Conservation (phyloP, 345 rosid genomes). For the Brassica nigra region DNA sequence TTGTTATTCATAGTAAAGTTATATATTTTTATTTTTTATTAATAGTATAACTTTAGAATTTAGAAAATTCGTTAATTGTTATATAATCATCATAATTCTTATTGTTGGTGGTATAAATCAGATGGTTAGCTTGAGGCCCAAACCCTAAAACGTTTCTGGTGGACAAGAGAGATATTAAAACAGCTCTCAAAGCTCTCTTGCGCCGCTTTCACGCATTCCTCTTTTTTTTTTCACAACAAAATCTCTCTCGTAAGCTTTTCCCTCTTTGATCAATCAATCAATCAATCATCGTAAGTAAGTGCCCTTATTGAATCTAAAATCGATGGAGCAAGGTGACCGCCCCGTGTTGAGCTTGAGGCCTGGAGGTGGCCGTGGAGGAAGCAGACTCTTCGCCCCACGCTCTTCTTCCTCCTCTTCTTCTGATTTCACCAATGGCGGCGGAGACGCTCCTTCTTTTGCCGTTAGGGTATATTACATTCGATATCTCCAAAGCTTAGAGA, state of each 20-base stretch:
- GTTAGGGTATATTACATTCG: slow-evolving; percentile 26
- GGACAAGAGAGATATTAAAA: slow-evolving; percentile 11
- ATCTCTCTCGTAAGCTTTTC: slow-evolving; percentile 13
- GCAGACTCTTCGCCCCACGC: slow-evolving; percentile 31
- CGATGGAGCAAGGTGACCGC: slow-evolving; percentile 37
- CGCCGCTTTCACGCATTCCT: slow-evolving; percentile 15
- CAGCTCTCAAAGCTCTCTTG: background rate
- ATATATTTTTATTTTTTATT: no score
- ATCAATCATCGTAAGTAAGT: background rate
- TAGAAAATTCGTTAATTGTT: no score
- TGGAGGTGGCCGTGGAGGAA: slow-evolving; percentile 44
- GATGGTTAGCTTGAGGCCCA: background rate
- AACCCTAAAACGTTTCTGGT: slow-evolving; percentile 25
- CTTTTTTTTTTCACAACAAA: background rate
- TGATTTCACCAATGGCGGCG: slow-evolving; percentile 20
- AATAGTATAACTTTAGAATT: no score
- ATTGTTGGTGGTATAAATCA: no score
- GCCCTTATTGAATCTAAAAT: no score
- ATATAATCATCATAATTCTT: no score
- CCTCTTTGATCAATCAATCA: background rate
- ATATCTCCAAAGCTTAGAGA: background rate
- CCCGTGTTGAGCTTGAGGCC: slow-evolving; percentile 40
- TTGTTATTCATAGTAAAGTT: no score
- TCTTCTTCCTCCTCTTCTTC: slow-evolving; percentile 6
- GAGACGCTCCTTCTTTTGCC: slow-evolving; percentile 35